phyloP scores from a whole-genome alignment of 371 early-diverging fungal species.

The Mortierella sp. region DNA sequence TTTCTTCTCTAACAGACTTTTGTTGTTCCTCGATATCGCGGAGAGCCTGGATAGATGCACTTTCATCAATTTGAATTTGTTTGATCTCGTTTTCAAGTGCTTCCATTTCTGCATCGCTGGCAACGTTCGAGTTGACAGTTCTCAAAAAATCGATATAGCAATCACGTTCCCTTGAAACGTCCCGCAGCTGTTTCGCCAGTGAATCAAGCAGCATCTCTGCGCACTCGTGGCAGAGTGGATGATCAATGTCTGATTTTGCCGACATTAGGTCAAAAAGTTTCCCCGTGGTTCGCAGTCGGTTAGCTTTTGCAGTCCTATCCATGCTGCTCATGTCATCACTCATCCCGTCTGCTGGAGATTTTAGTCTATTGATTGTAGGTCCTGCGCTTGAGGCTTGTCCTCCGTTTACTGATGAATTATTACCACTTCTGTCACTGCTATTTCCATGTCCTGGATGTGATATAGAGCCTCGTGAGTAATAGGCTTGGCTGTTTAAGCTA shows the following conservation, averaged over 20 bases:
- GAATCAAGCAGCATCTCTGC: slow-evolving; percentile 80
- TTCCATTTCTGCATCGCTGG: slow-evolving; percentile 64
- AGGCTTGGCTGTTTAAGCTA: slow-evolving; percentile 15
- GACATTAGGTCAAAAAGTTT: slow-evolving; percentile 81
- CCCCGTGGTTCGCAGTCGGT: slow-evolving; percentile 72
- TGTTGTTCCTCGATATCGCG: slow-evolving; percentile 72
- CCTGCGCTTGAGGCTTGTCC: not conserved
- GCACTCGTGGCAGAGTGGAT: slow-evolving; percentile 93
- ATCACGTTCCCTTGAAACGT: slow-evolving; percentile 79
- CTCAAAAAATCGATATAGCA: slow-evolving; percentile 80
- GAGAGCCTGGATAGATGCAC: slow-evolving; percentile 67
- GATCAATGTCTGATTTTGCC: slow-evolving; percentile 78
- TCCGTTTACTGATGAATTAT: slow-evolving; percentile 16
- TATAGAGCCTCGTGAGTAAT: slow-evolving; percentile 25
- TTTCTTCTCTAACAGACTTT: slow-evolving; percentile 65
- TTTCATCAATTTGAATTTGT: slow-evolving; percentile 66
- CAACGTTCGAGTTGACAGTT: slow-evolving; percentile 65
- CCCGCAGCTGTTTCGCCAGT: slow-evolving; percentile 77
- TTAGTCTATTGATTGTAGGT: slow-evolving; percentile 11
- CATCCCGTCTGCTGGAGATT: slow-evolving; percentile 19
- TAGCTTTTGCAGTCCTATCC: slow-evolving; percentile 59
- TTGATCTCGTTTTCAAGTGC: slow-evolving; percentile 62
- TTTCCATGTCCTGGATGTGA: slow-evolving; percentile 5
- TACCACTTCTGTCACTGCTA: slow-evolving; percentile 1
- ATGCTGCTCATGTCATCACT: slow-evolving; percentile 17